Percentiles rank a stretch among this genome's conserved stretches.
phyloP scores from a whole-genome alignment of 1,284 basidiomycete species.

The Irpex lacteus region DNA sequence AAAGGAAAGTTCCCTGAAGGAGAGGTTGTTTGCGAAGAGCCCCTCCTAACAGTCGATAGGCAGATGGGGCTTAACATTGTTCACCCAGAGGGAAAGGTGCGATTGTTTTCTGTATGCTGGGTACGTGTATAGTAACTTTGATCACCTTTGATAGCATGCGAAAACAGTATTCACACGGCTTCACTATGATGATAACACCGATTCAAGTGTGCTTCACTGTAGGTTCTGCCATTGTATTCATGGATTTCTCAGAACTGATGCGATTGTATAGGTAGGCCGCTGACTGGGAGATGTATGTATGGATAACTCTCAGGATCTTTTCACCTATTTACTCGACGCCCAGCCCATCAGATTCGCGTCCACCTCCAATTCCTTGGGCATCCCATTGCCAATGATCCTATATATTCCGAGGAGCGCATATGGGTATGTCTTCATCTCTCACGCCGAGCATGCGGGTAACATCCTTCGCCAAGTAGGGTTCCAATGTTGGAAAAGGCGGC shows the following conservation, averaged over 20 bases:
- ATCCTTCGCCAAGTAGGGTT: conserved; percentile 45
- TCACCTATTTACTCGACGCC: conserved; percentile 6
- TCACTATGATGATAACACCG: conserved; percentile 78
- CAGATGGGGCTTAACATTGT: conserved; percentile 96
- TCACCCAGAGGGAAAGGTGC: conserved; percentile 88
- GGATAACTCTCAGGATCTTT: not conserved
- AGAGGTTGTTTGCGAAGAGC: conserved; percentile 82
- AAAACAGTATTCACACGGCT: conserved; percentile 89
- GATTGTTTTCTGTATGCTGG: conserved; percentile 17
- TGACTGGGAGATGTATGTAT: conserved; percentile 83
- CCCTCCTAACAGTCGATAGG: conserved; percentile 89
- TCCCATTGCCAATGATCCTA: conserved; percentile 91
- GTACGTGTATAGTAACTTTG: not conserved
- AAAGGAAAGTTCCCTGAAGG: conserved; percentile 82
- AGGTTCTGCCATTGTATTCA: conserved; percentile 27
- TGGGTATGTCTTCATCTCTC: conserved; percentile 56
- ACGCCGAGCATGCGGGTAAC: not conserved
- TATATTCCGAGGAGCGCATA: conserved; percentile 78
- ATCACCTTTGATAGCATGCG: conserved; percentile 55
- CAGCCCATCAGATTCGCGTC: conserved; percentile 94
- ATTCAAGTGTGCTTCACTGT: conserved; percentile 92
- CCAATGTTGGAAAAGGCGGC: conserved; percentile 76
- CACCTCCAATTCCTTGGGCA: conserved; percentile 95
- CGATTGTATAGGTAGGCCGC: conserved; percentile 60
- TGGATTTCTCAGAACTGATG: conserved; percentile 1